Evolutionary conservation across 768 basidiomycete species (phyloP).

Genomic region (Leccinum ochraceum): DNA sequence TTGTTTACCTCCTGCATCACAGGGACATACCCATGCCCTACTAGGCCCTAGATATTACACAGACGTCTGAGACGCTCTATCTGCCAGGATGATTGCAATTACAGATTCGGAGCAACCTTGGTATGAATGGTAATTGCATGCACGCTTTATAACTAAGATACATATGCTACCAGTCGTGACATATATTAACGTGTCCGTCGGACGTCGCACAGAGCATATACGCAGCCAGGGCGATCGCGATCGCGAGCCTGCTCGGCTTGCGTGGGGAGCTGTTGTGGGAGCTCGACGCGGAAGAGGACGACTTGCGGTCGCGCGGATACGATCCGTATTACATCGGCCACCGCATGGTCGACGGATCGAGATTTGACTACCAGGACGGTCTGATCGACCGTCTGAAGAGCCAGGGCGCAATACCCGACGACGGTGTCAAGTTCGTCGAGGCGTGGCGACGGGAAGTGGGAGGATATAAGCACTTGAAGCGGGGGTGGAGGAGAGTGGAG

Average conservation of each 20-base stretch:
- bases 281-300: slow-evolving; percentile 43
- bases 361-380: slow-evolving; percentile 44
- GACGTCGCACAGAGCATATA: slow-evolving; percentile 54
- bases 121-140: too few species aligned
- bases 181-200: slow-evolving; percentile 35
- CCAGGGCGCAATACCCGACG: slow-evolving; percentile 39
- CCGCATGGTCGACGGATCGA: slow-evolving; percentile 35
- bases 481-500: slow-evolving; percentile 49
- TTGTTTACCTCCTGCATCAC: too few species aligned
- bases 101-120: too few species aligned
- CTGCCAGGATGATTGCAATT: too few species aligned
- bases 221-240: slow-evolving; percentile 44
- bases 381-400: slow-evolving; percentile 15
- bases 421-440: slow-evolving; percentile 49
- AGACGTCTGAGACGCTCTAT: too few species aligned
- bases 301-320: slow-evolving; percentile 40
- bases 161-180: too few species aligned
- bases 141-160: too few species aligned
- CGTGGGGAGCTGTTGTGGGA: slow-evolving; percentile 41
- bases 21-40: too few species aligned
- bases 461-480: slow-evolving; percentile 36
- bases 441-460: slow-evolving; percentile 45
- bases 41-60: too few species aligned
- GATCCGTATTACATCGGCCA: slow-evolving; percentile 56
- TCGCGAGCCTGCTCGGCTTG: slow-evolving; percentile 41